Conservation (phyloP, 805 yeast genomes). For the Suhomyces faveliae region DNA sequence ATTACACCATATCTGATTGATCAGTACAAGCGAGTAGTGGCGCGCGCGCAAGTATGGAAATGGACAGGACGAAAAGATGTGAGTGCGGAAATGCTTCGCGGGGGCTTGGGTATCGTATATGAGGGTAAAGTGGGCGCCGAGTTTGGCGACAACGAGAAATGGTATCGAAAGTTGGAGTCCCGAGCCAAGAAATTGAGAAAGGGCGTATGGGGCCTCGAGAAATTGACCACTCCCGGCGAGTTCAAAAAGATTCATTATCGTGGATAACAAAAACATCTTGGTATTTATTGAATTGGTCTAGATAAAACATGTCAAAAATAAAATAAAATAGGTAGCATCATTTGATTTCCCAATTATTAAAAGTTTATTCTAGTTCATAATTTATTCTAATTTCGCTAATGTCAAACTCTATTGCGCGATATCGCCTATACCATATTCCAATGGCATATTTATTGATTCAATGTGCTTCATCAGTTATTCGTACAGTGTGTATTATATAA, state of each 20-base stretch:
- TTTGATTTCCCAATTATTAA: too few relatives aligned
- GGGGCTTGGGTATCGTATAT: slow-evolving; percentile 85
- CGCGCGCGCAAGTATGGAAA: slow-evolving; percentile 63
- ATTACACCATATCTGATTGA: slow-evolving; percentile 80
- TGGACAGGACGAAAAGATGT: slow-evolving; percentile 69
- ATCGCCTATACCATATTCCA: too few relatives aligned
- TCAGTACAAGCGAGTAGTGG: slow-evolving; percentile 87
- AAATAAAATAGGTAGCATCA: too few relatives aligned
- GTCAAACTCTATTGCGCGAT: too few relatives aligned
- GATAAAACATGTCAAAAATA: too few relatives aligned
- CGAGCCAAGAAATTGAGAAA: slow-evolving; percentile 52
- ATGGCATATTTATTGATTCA: too few relatives aligned
- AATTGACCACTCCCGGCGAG: slow-evolving; percentile 70
- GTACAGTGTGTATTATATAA: too few relatives aligned
- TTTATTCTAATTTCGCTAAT: too few relatives aligned
- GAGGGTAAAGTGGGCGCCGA: slow-evolving; percentile 81
- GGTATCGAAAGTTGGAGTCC: slow-evolving; percentile 59
- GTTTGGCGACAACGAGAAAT: slow-evolving; percentile 72
- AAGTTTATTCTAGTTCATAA: too few relatives aligned
- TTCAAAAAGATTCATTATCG: slow-evolving; percentile 47
- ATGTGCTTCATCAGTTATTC: too few relatives aligned
- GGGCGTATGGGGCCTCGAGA: slow-evolving; percentile 70
- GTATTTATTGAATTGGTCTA: too few relatives aligned
- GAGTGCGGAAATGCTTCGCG: slow-evolving; percentile 79
- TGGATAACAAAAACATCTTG: background rate